A percentile compares a stretch with the other conserved stretches of the same genome.
Conservation (phyloP, 1,139 yeast genomes). For the Hanseniaspora sp. region DNA sequence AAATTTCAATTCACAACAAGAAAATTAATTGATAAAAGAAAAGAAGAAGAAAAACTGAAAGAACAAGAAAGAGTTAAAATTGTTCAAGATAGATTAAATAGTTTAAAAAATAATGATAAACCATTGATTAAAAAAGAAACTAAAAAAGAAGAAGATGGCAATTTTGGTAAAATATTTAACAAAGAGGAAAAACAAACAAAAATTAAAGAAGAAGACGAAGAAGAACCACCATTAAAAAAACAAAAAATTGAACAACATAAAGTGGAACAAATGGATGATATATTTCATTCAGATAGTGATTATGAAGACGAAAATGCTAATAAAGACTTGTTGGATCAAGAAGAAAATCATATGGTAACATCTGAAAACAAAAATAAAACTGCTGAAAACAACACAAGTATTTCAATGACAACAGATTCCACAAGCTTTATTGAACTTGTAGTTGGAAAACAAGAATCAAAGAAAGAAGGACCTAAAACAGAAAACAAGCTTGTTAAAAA, state of each 20-base stretch:
- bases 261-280: constrained; percentile 21
- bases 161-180: too few relatives aligned
- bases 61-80: constrained; percentile 26
- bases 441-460: neutral
- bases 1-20: constrained; percentile 25
- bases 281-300: constrained; percentile 27
- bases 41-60: constrained; percentile 27
- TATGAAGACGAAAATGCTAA: constrained; percentile 18
- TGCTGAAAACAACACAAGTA: neutral
- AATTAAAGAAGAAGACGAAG: constrained; percentile 23
- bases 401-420: constrained; percentile 1
- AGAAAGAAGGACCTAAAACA: neutral
- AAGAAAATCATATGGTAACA: constrained; percentile 2
- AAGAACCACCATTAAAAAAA: constrained; percentile 17
- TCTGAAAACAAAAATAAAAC: neutral
- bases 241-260: constrained; percentile 20
- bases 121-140: constrained; percentile 12
- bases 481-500: neutral
- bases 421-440: constrained; percentile 10
- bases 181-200: too few relatives aligned
- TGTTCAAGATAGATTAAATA: constrained; percentile 26
- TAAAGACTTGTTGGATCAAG: neutral
- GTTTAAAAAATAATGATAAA: constrained; percentile 23
- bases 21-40: constrained; percentile 27
- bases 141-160: constrained; percentile 11